These are phyloP conservation scores for Cornus suecica DNA, from an alignment of 148 eudicot species.

Conservation along the genomic window DNA sequence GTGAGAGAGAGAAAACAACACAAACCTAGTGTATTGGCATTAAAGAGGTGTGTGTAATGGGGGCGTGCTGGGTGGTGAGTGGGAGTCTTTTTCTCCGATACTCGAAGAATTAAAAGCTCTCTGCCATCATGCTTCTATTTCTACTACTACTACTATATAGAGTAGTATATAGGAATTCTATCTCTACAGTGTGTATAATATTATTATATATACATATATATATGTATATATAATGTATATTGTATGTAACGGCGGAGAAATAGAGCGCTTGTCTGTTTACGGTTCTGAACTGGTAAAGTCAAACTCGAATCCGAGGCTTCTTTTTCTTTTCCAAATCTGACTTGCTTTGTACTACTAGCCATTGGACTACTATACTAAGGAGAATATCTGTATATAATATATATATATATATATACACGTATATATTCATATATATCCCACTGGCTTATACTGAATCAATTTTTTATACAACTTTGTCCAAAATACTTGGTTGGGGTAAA, in stretches of 20 bases:
- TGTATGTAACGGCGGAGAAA: not conserved
- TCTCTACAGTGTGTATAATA: no score
- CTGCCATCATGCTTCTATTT: not conserved
- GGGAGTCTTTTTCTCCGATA: not conserved
- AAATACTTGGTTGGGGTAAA: no score
- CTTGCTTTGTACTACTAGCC: no score
- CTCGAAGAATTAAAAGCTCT: conserved; percentile 3
- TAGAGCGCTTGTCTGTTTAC: not conserved
- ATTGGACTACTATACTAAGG: no score
- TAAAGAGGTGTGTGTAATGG: not conserved
- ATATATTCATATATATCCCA: no score
- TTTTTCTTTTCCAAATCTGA: no score
- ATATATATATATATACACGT: no score
- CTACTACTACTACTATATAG: not conserved
- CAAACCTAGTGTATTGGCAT: not conserved
- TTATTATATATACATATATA: no score
- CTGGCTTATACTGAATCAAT: no score
- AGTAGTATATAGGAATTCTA: not conserved
- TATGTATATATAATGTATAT: no score
- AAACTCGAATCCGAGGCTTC: not conserved
- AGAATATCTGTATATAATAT: no score
- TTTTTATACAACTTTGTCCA: no score
- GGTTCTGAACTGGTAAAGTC: not conserved
- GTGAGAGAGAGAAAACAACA: not conserved
- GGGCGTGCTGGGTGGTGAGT: not conserved